A percentile compares a stretch with the other conserved stretches of the same genome.
Conservation (phyloP, 441 rosid species). For the Adansonia grandidieri region DNA sequence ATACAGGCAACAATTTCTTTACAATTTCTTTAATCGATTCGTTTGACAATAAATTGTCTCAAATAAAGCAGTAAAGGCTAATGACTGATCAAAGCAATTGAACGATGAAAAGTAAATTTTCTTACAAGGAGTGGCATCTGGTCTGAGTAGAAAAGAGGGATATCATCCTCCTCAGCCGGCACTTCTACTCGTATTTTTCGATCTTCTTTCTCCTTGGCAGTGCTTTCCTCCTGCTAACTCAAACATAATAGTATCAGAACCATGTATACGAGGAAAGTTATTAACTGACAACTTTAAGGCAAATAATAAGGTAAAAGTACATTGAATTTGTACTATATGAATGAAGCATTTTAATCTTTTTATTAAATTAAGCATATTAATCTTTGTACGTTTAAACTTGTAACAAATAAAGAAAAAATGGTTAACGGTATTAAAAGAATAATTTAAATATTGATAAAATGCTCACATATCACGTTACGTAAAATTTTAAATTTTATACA, state of each 20-base stretch:
- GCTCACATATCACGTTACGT: no score
- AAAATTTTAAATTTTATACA: no score
- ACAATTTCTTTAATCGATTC: not conserved
- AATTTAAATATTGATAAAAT: no score
- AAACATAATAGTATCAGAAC: conserved; percentile 15
- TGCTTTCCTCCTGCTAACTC: conserved; percentile 47
- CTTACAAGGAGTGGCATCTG: conserved; percentile 93
- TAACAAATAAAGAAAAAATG: no score
- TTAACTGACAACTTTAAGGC: not conserved
- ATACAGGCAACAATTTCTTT: not conserved
- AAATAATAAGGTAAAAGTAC: not conserved
- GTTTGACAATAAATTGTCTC: not conserved
- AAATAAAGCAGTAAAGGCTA: not conserved
- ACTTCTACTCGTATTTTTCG: conserved; percentile 38
- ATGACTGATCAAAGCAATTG: not conserved
- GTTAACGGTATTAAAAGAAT: no score
- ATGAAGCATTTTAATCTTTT: no score
- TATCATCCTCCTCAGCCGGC: conserved; percentile 63
- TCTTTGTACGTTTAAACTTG: no score
- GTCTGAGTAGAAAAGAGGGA: conserved; percentile 85
- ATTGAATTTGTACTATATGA: no score
- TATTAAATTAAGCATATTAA: no score
- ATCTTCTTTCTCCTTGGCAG: conserved; percentile 73
- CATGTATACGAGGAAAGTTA: not conserved
- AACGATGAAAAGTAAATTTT: not conserved